Percentiles rank a stretch among this genome's conserved stretches.
Evolutionary conservation across 2,329 filamentous ascomycete species (phyloP).

Genomic region (Colletotrichum sp.): DNA sequence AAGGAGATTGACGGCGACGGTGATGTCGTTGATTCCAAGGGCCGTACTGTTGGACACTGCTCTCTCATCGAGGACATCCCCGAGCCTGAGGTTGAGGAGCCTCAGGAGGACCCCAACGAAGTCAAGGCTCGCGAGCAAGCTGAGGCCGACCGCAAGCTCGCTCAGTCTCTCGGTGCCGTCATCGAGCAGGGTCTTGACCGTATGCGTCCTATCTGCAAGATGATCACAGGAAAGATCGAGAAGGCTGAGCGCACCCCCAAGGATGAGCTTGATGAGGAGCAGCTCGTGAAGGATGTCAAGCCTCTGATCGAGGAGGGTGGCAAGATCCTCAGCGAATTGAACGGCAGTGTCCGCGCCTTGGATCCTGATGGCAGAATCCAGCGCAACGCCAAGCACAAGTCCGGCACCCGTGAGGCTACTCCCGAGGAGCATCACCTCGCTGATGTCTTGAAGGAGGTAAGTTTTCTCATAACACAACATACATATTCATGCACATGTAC

Average conservation of each 20-base stretch:
- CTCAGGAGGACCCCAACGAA: conserved; percentile 44
- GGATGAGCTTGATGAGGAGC: conserved; percentile 89
- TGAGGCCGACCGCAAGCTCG: conserved; percentile 76
- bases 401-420: conserved; percentile 75
- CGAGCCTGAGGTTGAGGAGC: conserved; percentile 52
- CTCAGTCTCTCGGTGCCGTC: conserved; percentile 74
- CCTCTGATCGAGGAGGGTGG: conserved; percentile 88
- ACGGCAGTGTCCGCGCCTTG: conserved; percentile 84
- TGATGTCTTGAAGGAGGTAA: conserved; percentile 78
- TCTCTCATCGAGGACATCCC: conserved; percentile 67
- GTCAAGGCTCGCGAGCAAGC: conserved; percentile 63
- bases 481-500: neutral
- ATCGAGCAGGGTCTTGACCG: conserved; percentile 83
- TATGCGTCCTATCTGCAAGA: conserved; percentile 83
- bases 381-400: conserved; percentile 82
- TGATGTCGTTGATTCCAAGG: conserved; percentile 74
- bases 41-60: conserved; percentile 70
- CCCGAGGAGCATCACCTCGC: conserved; percentile 87
- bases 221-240: conserved; percentile 86
- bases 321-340: conserved; percentile 83
- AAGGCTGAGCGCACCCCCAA: conserved; percentile 79
- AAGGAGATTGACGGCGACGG: conserved; percentile 75
- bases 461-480: conserved; percentile 10
- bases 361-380: conserved; percentile 89
- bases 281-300: conserved; percentile 84